Evolutionary conservation across 2,329 filamentous ascomycete genomes (phyloP).

Genomic region (Paraconiothyrium sp.): DNA sequence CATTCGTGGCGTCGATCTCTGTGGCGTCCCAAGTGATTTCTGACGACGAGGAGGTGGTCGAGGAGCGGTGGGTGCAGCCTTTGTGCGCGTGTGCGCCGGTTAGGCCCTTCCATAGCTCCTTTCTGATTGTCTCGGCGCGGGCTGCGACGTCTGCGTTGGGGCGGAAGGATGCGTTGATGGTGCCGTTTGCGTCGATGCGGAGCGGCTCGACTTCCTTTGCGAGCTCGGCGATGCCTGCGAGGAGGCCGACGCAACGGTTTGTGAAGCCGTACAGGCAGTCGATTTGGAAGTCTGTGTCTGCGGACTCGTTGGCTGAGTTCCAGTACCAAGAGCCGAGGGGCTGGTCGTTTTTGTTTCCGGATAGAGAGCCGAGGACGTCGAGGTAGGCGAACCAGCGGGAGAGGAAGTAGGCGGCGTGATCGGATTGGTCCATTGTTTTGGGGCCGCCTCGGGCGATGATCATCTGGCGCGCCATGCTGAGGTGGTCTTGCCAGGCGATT

Average conservation of each 20-base stretch:
- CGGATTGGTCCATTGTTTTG: slow-evolving; percentile 60
- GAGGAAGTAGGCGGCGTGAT: slow-evolving; percentile 74
- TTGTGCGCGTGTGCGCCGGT: slow-evolving; percentile 49
- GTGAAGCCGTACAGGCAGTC: slow-evolving; percentile 86
- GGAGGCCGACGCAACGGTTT: slow-evolving; percentile 72
- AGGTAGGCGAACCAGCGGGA: slow-evolving; percentile 86
- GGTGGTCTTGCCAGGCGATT: slow-evolving; percentile 82
- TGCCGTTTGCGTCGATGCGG: slow-evolving; percentile 65
- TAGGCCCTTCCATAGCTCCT: slow-evolving; percentile 67
- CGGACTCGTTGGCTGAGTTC: slow-evolving; percentile 55
- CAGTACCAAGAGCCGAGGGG: slow-evolving; percentile 55
- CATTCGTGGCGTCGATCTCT: slow-evolving; percentile 77
- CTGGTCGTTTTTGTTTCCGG: slow-evolving; percentile 60
- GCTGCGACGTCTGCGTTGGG: slow-evolving; percentile 64
- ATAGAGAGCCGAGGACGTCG: slow-evolving; percentile 79
- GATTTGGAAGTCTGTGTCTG: slow-evolving; percentile 73
- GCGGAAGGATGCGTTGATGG: slow-evolving; percentile 65
- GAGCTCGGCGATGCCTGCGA: slow-evolving; percentile 77
- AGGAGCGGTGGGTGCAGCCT: slow-evolving; percentile 55
- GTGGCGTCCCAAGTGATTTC: slow-evolving; percentile 64
- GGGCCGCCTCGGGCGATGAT: slow-evolving; percentile 73
- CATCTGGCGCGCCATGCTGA: slow-evolving; percentile 78
- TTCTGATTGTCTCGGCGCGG: slow-evolving; percentile 68
- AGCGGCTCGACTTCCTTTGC: slow-evolving; percentile 73
- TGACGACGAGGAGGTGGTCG: slow-evolving; percentile 24